Conservation (phyloP, 495 filamentous ascomycete species). For the Hypoxylon fragiforme region DNA sequence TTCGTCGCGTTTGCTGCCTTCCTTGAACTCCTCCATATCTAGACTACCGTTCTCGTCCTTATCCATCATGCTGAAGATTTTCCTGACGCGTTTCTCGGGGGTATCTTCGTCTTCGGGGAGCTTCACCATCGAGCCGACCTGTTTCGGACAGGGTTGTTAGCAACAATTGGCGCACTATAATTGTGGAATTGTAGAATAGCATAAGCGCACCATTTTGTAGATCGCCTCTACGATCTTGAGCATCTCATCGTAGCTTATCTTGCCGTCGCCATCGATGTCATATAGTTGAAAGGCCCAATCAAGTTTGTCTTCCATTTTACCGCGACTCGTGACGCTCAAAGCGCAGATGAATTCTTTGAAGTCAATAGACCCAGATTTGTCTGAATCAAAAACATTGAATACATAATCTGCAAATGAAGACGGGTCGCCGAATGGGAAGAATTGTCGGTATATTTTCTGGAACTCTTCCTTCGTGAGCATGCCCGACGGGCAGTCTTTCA, state of each 20-base stretch:
- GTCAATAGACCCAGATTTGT: conserved; percentile 96
- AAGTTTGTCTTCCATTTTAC: conserved; percentile 98
- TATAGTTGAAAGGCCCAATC: conserved; percentile 99
- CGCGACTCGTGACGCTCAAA: conserved; percentile 91
- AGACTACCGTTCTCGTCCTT: conserved; percentile 97
- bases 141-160: conserved; percentile 19
- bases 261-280: conserved; percentile 97
- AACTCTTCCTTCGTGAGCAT: conserved; percentile 98
- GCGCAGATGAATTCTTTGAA: conserved; percentile 99
- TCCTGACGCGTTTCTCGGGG: conserved; percentile 94
- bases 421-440: conserved; percentile 98
- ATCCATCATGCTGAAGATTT: conserved; percentile 99
- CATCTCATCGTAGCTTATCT: conserved; percentile 99
- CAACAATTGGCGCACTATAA: background rate
- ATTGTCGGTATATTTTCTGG: conserved; percentile 99
- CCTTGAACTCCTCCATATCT: conserved; percentile 96
- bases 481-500: conserved; percentile 96
- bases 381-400: conserved; percentile 97
- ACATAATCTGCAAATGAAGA: conserved; percentile 98
- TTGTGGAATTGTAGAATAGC: background rate
- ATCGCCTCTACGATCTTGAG: conserved; percentile 97
- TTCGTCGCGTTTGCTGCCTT: conserved; percentile 96
- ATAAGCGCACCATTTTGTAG: conserved; percentile 88
- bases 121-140: conserved; percentile 99
- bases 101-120: conserved; percentile 98